These are phyloP conservation scores for Hura crepitans DNA, from an alignment of 441 rosid genomes.

Conservation along the genomic window DNA sequence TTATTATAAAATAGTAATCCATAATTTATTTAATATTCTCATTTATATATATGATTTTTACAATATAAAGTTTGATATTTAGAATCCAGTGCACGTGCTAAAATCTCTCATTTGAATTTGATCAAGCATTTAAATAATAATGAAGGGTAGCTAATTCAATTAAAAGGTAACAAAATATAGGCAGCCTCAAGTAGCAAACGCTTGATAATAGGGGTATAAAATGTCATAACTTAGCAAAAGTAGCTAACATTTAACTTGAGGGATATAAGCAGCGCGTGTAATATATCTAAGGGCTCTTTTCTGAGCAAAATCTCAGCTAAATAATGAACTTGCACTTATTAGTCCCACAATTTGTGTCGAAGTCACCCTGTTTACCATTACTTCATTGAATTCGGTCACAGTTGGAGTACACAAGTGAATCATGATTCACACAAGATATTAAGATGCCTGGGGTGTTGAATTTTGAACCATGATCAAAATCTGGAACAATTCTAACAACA, in stretches of 20 bases:
- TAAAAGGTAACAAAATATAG: not conserved
- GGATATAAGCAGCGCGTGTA: too few species aligned
- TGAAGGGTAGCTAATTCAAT: not conserved
- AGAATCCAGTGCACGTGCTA: not conserved
- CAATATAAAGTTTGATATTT: too few species aligned
- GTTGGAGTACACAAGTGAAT: not conserved
- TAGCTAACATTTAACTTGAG: not conserved
- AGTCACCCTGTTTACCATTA: not conserved
- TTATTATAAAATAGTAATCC: too few species aligned
- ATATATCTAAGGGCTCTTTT: not conserved
- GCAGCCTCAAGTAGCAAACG: not conserved
- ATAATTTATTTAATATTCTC: too few species aligned
- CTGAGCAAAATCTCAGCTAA: not conserved
- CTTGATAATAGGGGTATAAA: not conserved
- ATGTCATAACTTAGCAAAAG: not conserved
- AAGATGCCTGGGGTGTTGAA: not conserved
- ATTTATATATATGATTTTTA: too few species aligned
- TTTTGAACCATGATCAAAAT: not conserved
- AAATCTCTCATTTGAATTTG: not conserved
- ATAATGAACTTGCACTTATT: not conserved
- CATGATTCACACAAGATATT: not conserved
- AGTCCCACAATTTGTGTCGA: not conserved
- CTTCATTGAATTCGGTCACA: not conserved
- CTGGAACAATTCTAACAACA: not conserved
- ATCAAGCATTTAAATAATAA: not conserved